Base-by-base conservation (phyloP, 2,329 filamentous ascomycete species). In the Alternaria arborescens region DNA sequence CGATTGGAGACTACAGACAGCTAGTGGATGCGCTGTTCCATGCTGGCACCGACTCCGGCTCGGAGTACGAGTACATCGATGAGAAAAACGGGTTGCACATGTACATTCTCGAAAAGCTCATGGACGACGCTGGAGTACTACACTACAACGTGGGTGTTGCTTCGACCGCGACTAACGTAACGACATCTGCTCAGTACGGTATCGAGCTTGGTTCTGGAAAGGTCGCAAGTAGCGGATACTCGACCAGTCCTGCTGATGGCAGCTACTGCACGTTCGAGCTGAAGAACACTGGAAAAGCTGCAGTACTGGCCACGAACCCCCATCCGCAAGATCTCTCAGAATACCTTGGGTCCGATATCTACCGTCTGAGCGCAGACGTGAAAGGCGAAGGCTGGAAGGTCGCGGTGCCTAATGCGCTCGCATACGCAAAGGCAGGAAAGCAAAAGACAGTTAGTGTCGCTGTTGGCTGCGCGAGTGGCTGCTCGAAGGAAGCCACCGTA, bases 1-100 rank as follows among this genome's bases (percentile, higher is more conserved):
- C 82, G 4, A 72, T 85, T 32, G 84, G 84, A 18, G 84, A 86
- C 68, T 86, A 86, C 66, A 78, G 84, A 6, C 84, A 86, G 64
- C 72, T 86, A 0, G 80, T 81, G 2, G 84, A 86, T 61, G 84
- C 84, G 3, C 74, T 86, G 16, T 86, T 86, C 77, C 84, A 86
- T 64, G 83, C 83, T 0, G 84, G 84, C 11, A 85, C 84, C 0
- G 74, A 82, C 18, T 85, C 83, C 0, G 83, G 83, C 5, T 85
- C 82, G 30, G 65, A 83, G 67, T 85, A 74, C 55, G 84, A 86
- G 71, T 78, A 81, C 64, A 69, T 81, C 7, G 84, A 86, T 62
- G 71, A 77, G 64, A 71, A 79, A 3, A 86, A 86, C 55, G 67
- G 77, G 3, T 64, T 86, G 48, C 84, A 86, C 61, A 80, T 86